Conservation (phyloP, 352 stramenopile genomes). For the Phytophthora citrophthora region DNA sequence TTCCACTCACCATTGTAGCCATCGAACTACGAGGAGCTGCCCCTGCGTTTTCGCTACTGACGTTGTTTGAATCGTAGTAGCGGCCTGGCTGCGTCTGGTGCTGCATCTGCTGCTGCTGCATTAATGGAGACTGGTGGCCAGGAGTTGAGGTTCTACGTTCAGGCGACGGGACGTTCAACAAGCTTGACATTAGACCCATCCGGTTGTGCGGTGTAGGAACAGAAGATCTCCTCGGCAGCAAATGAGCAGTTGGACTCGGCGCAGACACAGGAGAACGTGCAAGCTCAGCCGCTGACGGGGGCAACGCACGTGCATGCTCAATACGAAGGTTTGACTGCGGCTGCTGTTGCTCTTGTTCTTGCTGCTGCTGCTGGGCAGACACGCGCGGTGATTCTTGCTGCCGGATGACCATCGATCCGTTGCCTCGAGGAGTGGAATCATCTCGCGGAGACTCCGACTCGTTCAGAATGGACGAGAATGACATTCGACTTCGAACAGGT, state of each 20-base stretch:
- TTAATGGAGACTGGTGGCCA: slow-evolving; percentile 52
- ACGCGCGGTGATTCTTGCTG: slow-evolving; percentile 44
- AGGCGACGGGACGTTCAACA: slow-evolving; percentile 78
- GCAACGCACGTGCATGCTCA: slow-evolving; percentile 29
- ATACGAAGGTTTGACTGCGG: slow-evolving; percentile 36
- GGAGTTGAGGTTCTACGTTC: slow-evolving; percentile 46
- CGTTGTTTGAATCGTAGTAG: slow-evolving; percentile 45
- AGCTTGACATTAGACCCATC: slow-evolving; percentile 81
- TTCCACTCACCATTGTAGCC: slow-evolving; percentile 35
- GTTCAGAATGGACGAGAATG: slow-evolving; percentile 90
- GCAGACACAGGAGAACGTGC: slow-evolving; percentile 31
- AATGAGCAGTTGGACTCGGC: slow-evolving; percentile 62
- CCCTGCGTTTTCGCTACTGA: slow-evolving; percentile 18
- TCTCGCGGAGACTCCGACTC: slow-evolving; percentile 80
- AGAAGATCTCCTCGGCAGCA: slow-evolving; percentile 50
- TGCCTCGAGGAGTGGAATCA: slow-evolving; percentile 42
- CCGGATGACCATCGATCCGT: slow-evolving; percentile 46
- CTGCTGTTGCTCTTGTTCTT: slow-evolving; percentile 12
- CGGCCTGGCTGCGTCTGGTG: slow-evolving; percentile 38
- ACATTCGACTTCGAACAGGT: slow-evolving; percentile 78
- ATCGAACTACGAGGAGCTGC: slow-evolving; percentile 26
- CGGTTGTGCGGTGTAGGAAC: slow-evolving; percentile 41
- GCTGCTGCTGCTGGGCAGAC: slow-evolving; percentile 26
- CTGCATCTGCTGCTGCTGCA: slow-evolving; percentile 41
- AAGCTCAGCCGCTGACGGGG: slow-evolving; percentile 33